Percentiles rank a stretch among this genome's conserved stretches.
Conservation (phyloP, 208 protist genomes). For the Leishmania tarentolae region DNA sequence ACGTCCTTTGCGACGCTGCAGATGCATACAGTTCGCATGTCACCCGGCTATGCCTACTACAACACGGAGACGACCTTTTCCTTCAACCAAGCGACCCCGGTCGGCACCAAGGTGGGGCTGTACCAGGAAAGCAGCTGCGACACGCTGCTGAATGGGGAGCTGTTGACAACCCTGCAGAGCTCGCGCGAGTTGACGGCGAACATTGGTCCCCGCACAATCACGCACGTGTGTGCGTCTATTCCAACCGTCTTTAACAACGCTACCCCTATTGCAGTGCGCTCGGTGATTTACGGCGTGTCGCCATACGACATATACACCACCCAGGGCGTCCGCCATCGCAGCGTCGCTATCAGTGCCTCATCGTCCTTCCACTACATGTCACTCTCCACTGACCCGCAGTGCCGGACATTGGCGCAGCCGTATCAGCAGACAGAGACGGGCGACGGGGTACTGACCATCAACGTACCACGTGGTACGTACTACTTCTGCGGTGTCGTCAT, state of each 20-base stretch:
- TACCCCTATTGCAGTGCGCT: constrained; percentile 24
- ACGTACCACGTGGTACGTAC: constrained; percentile 53
- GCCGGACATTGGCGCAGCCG: constrained; percentile 43
- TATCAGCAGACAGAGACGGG: constrained; percentile 20
- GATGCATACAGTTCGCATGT: constrained; percentile 34
- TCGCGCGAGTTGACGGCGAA: constrained; percentile 21
- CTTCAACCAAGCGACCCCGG: constrained; percentile 45
- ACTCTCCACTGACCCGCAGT: constrained; percentile 39
- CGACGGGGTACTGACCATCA: constrained; percentile 31
- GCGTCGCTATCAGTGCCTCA: constrained; percentile 20
- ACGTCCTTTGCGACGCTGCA: constrained; percentile 29
- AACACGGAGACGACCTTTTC: constrained; percentile 23
- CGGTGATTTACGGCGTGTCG: constrained; percentile 23
- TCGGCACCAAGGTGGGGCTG: constrained; percentile 47
- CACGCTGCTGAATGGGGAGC: constrained; percentile 3
- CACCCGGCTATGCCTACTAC: constrained; percentile 36
- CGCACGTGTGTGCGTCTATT: constrained; percentile 47
- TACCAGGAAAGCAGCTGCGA: constrained; percentile 37
- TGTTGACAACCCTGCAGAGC: constrained; percentile 8
- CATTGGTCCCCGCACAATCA: constrained; percentile 20
- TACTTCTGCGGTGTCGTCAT: constrained; percentile 56
- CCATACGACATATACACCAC: constrained; percentile 36
- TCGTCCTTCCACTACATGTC: constrained; percentile 39
- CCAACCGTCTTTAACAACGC: constrained; percentile 28
- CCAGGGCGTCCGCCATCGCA: constrained; percentile 52